Percentiles rank a stretch among this genome's conserved stretches.
Evolutionary conservation across 2,329 filamentous ascomycete species (phyloP).

Genomic region (Colletotrichum sp.): DNA sequence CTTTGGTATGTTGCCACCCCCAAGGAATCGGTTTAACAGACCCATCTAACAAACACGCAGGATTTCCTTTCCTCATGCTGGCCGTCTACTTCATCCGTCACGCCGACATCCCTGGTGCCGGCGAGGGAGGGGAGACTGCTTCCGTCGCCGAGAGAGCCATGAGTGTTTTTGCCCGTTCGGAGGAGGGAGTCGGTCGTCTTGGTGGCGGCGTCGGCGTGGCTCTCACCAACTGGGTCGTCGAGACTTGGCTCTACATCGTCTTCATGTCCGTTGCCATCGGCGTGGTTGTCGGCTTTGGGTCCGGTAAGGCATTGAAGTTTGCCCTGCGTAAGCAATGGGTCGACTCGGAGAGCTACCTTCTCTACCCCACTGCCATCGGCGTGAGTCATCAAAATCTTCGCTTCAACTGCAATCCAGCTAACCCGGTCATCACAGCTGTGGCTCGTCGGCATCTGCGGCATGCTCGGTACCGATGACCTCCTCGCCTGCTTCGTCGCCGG

Average conservation of each 20-base stretch:
- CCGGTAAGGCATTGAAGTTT: slow-evolving; percentile 51
- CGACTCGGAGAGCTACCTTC: slow-evolving; percentile 58
- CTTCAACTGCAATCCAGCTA: background rate
- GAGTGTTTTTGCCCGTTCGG: slow-evolving; percentile 27
- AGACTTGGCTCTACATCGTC: slow-evolving; percentile 66
- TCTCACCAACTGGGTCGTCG: slow-evolving; percentile 61
- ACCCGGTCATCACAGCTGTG: slow-evolving; percentile 58
- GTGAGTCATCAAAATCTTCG: slow-evolving; percentile 24
- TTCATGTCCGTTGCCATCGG: slow-evolving; percentile 60
- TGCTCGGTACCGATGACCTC: slow-evolving; percentile 63
- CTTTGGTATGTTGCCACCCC: too few relatives aligned
- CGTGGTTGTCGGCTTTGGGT: slow-evolving; percentile 51
- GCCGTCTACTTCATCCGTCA: slow-evolving; percentile 62
- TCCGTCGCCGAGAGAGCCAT: background rate
- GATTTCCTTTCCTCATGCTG: slow-evolving; percentile 65
- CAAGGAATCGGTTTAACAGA: too few relatives aligned
- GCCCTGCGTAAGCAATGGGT: slow-evolving; percentile 55
- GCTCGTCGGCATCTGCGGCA: slow-evolving; percentile 60
- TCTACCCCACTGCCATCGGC: slow-evolving; percentile 57
- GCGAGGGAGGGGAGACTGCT: slow-evolving; percentile 21
- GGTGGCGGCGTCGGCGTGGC: slow-evolving; percentile 57
- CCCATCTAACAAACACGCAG: slow-evolving; percentile 27
- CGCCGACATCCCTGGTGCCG: slow-evolving; percentile 35
- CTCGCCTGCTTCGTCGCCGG: slow-evolving; percentile 67
- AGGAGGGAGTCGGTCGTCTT: slow-evolving; percentile 47